Conservation (phyloP, 805 yeast genomes). For the Zygoascus flipseniorum region DNA sequence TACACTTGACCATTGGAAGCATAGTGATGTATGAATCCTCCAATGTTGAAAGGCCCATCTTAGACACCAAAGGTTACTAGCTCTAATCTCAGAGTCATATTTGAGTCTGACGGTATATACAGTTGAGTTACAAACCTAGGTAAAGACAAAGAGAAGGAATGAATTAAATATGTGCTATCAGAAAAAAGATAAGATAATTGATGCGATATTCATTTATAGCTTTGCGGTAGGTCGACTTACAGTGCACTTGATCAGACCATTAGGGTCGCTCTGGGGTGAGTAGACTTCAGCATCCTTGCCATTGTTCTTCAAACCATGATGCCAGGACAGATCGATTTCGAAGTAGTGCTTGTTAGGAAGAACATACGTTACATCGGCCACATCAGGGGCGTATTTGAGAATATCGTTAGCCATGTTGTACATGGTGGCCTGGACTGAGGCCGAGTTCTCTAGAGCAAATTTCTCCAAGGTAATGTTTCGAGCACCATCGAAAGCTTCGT, state of each 20-base stretch:
- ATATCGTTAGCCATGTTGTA: conserved; percentile 80
- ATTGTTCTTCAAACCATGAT: conserved; percentile 60
- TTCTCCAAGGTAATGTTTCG: conserved; percentile 61
- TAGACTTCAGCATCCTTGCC: conserved; percentile 64
- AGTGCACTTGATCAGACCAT: conserved; percentile 81
- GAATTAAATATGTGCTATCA: too few species aligned
- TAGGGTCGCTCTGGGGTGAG: conserved; percentile 85
- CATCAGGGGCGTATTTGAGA: conserved; percentile 45
- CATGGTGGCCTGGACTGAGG: conserved; percentile 97
- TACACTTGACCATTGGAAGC: too few species aligned
- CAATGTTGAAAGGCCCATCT: too few species aligned
- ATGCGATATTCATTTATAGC: conserved; percentile 26
- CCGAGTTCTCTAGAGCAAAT: conserved; percentile 79
- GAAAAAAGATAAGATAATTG: too few species aligned
- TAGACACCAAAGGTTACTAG: too few species aligned
- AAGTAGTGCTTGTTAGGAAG: conserved; percentile 92
- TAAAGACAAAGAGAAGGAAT: too few species aligned
- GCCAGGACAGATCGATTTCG: conserved; percentile 71
- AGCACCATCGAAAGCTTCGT: conserved; percentile 52
- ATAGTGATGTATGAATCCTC: too few species aligned
- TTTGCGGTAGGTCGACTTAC: conserved; percentile 66
- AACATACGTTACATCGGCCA: conserved; percentile 59
- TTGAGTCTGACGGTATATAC: too few species aligned
- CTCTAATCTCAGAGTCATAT: too few species aligned
- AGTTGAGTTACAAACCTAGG: too few species aligned